phyloP scores from a whole-genome alignment of 176 grass and related monocot species.

The Chloris gayana region DNA sequence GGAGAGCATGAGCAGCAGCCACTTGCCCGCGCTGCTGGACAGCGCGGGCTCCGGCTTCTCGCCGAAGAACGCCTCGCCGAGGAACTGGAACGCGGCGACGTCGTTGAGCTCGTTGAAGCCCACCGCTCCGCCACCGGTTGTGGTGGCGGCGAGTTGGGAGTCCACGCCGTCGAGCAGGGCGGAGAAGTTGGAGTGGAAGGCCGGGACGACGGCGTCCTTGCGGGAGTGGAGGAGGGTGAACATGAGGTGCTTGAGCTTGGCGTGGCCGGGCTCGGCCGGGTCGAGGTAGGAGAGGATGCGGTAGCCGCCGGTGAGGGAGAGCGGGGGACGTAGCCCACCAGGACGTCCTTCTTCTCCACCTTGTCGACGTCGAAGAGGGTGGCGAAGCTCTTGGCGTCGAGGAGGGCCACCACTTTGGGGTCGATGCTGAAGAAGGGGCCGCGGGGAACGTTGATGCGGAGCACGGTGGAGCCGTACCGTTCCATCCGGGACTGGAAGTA shows the following conservation, averaged over 20 bases:
- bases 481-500: slow-evolving; percentile 65
- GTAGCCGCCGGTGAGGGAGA: slow-evolving; percentile 71
- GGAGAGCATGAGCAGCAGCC: slow-evolving; percentile 62
- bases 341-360: slow-evolving; percentile 75
- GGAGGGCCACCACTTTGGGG: slow-evolving; percentile 63
- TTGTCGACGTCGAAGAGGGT: slow-evolving; percentile 71
- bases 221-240: slow-evolving; percentile 64
- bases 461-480: slow-evolving; percentile 66
- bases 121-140: not conserved
- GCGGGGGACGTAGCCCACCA: slow-evolving; percentile 77
- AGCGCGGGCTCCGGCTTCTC: slow-evolving; percentile 34
- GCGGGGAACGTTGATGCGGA: slow-evolving; percentile 65
- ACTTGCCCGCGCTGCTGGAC: slow-evolving; percentile 47
- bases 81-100: slow-evolving; percentile 63
- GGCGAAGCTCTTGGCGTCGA: slow-evolving; percentile 77
- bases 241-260: slow-evolving; percentile 68
- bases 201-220: slow-evolving; percentile 50
- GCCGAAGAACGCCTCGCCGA: slow-evolving; percentile 74
- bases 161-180: slow-evolving; percentile 56
- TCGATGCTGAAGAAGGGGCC: slow-evolving; percentile 61
- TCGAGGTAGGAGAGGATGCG: slow-evolving; percentile 77
- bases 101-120: slow-evolving; percentile 73
- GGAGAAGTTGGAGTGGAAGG: slow-evolving; percentile 62
- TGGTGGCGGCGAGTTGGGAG: slow-evolving; percentile 26
- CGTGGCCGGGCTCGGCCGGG: slow-evolving; percentile 63